Conservation (phyloP, 2,329 filamentous ascomycete genomes). For the Lachnellula arida region DNA sequence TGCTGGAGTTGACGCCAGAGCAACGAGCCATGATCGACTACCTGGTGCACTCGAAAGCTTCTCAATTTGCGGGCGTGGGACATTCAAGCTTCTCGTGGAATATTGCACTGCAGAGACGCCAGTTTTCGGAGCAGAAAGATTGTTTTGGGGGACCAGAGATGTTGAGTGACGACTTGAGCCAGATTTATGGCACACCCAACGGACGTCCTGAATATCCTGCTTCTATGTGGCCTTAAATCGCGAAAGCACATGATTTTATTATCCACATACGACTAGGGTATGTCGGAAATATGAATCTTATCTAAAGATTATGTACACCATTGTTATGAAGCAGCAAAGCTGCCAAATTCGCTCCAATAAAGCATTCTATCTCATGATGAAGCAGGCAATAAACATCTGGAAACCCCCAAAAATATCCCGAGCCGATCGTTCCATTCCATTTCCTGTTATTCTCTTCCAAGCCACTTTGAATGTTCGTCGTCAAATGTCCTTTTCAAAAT, state of each 20-base stretch:
- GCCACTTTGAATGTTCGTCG: too few species aligned
- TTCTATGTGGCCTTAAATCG: slow-evolving; percentile 22
- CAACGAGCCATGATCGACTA: too few species aligned
- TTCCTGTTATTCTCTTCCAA: too few species aligned
- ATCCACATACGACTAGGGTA: background rate
- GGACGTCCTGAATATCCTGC: slow-evolving; percentile 17
- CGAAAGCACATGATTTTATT: background rate
- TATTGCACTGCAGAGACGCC: slow-evolving; percentile 37
- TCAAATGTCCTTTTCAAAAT: too few species aligned
- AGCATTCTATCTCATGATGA: background rate
- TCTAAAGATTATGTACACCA: background rate
- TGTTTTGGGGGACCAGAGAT: slow-evolving; percentile 12
- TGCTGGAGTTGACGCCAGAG: too few species aligned
- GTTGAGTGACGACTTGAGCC: slow-evolving; percentile 14
- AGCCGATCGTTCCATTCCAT: too few species aligned
- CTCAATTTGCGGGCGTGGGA: slow-evolving; percentile 38
- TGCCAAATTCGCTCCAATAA: background rate
- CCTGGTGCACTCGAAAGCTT: slow-evolving; percentile 37
- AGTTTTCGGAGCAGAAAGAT: slow-evolving; percentile 2
- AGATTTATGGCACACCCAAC: slow-evolving; percentile 10
- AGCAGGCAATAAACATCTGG: too few species aligned
- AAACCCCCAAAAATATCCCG: too few species aligned
- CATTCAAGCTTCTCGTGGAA: slow-evolving; percentile 43
- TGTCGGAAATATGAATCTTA: background rate
- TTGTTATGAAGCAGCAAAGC: background rate